phyloP scores from a whole-genome alignment of 768 basidiomycete species.

The Lactarius akahatsu region DNA sequence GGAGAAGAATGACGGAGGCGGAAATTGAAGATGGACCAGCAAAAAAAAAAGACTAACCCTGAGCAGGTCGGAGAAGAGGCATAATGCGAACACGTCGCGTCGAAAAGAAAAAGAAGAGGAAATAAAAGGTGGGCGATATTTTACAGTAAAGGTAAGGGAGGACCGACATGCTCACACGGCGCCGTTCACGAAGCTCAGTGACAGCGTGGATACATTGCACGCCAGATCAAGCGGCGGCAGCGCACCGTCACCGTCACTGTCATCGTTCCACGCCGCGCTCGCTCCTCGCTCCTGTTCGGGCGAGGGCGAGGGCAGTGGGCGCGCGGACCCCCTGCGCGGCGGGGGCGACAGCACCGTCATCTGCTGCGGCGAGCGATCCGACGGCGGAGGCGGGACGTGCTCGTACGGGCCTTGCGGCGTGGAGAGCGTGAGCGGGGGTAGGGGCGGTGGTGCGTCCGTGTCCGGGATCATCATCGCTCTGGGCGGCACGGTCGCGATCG shows the following conservation, averaged over 20 bases:
- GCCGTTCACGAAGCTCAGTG: conserved; percentile 28
- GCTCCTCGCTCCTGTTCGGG: conserved; percentile 18
- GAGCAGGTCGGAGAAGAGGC: not conserved
- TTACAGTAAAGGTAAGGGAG: not conserved
- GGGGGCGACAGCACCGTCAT: conserved; percentile 60
- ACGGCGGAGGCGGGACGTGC: conserved; percentile 31
- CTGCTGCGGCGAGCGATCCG: conserved; percentile 36
- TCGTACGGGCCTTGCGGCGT: conserved; percentile 31
- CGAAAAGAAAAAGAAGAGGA: not conserved
- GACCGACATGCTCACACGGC: conserved; percentile 17
- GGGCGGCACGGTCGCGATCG: conserved; percentile 6
- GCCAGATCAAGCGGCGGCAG: conserved; percentile 15
- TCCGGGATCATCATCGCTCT: not conserved
- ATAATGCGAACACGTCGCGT: not conserved
- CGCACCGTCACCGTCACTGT: not conserved
- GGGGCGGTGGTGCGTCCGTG: not conserved
- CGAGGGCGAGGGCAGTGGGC: conserved; percentile 21
- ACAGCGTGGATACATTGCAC: conserved; percentile 29
- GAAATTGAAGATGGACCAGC: not conserved
- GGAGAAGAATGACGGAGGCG: too few species aligned
- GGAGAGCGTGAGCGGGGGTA: conserved; percentile 29
- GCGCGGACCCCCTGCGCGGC: conserved; percentile 53
- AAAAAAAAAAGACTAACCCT: not conserved
- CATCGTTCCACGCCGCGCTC: conserved; percentile 9
- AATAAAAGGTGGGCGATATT: not conserved